phyloP scores from a whole-genome alignment of 352 stramenopile genomes.

The Pythium graminicola region DNA sequence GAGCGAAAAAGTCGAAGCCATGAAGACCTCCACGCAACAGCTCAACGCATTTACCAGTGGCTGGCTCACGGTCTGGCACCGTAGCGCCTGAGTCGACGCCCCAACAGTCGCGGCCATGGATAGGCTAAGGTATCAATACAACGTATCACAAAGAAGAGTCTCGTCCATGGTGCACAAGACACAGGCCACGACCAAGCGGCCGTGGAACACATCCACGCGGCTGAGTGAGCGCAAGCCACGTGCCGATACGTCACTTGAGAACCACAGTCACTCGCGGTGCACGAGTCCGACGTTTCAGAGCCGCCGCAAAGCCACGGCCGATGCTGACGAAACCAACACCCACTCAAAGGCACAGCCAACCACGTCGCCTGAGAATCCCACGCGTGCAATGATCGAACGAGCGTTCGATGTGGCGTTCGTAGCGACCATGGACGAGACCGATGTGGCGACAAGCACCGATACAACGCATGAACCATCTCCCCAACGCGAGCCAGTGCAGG shows the following conservation, averaged over 20 bases:
- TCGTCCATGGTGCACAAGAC: neutral
- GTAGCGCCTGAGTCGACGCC: slow-evolving; percentile 16
- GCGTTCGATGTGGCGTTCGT: slow-evolving; percentile 41
- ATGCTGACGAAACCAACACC: neutral
- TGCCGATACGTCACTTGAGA: too few relatives aligned
- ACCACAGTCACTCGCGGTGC: slow-evolving; percentile 11
- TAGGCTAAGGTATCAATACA: slow-evolving; percentile 9
- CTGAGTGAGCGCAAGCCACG: slow-evolving; percentile 11
- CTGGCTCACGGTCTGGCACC: slow-evolving; percentile 72
- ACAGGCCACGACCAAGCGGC: slow-evolving; percentile 6
- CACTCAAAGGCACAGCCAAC: neutral
- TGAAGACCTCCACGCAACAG: slow-evolving; percentile 60
- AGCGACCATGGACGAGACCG: slow-evolving; percentile 4
- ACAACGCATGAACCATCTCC: neutral
- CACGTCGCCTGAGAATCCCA: slow-evolving; percentile 4
- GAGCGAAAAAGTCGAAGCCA: slow-evolving; percentile 50
- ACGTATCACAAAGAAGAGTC: too few relatives aligned
- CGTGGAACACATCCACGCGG: slow-evolving; percentile 51
- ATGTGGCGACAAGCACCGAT: neutral
- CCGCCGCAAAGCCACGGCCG: neutral
- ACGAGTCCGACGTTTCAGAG: slow-evolving; percentile 13
- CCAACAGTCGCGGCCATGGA: neutral
- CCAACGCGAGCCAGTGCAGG: neutral
- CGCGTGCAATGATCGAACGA: slow-evolving; percentile 49
- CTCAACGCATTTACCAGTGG: slow-evolving; percentile 66